These are phyloP conservation scores for Alternaria brassicae DNA, from an alignment of 2,329 filamentous ascomycete genomes.

Conservation along the genomic window DNA sequence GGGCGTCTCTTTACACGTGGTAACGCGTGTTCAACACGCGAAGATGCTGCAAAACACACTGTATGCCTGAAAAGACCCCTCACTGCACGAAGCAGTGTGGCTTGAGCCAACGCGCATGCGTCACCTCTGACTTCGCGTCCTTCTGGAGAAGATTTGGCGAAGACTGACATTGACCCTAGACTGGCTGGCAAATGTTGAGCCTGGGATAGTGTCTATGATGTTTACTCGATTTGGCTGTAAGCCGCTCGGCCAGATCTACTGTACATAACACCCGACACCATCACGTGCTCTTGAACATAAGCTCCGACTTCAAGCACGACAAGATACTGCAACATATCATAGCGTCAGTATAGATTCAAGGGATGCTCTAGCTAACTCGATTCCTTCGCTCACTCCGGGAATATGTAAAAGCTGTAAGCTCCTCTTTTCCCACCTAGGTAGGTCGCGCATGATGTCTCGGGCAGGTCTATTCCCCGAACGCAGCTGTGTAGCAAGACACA, in stretches of 20 bases:
- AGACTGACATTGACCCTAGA: background rate
- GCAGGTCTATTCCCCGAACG: slow-evolving; percentile 10
- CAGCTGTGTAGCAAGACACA: background rate
- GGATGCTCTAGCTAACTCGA: background rate
- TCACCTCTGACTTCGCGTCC: background rate
- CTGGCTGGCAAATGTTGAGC: background rate
- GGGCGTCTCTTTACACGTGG: background rate
- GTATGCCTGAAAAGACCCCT: background rate
- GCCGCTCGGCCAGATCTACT: slow-evolving; percentile 10
- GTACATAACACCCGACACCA: slow-evolving; percentile 8
- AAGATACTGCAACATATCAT: background rate
- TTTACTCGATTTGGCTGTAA: background rate
- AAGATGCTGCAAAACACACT: background rate
- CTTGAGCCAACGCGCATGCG: background rate
- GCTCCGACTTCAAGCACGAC: background rate
- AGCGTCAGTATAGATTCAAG: background rate
- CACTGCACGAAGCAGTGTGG: background rate
- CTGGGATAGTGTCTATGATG: background rate
- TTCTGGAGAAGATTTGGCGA: background rate
- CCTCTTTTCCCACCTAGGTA: background rate
- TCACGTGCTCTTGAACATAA: slow-evolving; percentile 1
- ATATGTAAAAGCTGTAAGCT: background rate
- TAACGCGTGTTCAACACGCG: background rate
- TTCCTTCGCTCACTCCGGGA: background rate
- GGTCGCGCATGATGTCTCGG: slow-evolving; percentile 1